Base-by-base conservation (phyloP, 1,284 basidiomycete genomes). In the Megacollybia platyphylla region DNA sequence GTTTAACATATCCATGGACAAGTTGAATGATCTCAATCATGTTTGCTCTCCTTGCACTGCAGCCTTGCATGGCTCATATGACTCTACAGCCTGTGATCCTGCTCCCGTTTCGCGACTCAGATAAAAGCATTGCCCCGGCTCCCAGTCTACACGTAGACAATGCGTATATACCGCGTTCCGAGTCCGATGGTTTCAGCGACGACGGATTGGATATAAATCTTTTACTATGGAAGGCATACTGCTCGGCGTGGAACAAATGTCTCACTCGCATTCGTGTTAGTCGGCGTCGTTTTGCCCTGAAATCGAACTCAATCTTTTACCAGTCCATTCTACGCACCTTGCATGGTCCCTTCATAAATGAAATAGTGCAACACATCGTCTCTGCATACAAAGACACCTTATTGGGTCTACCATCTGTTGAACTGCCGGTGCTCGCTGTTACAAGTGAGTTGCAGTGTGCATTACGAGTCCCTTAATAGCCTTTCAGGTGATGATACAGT, bases 341-440 rank as follows among this genome's bases (percentile, higher is more conserved):
- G 7, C 67, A 75, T 49, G 57, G 51, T 1, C 65, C 71, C 1
- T 57, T 70, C 13, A 61, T 66, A 8, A 54, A 59, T 8, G 56
- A 53, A 15, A 59, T 77, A 5, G 54, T 66, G 4, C 51, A 65
- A 7, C 51, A 63, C 38, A 60, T 77, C 8, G 49, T 59, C 32
- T 53, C 48, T 5, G 61, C 70, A 7, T 68, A 76, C 47, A 48
- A 49, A 1, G 54, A 65, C 36, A 46, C 54, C 11, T 51, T 72
- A 0, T 63, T 63, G n/a, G 69, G 68, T 11, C 52, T 75, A 17
- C 73, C 75, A 0, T 66, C 66, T 39, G 49, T 62, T 8, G 76
- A 79, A 50, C 51, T 79, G 9, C 72, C 76, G 10, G 62, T 71
- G n/a, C 59, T 77, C 41, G 59, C 70, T 2, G 60, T 85, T 34